Evolutionary conservation across 495 filamentous ascomycete genomes (phyloP).

Genomic region (Bombardia bombarda): DNA sequence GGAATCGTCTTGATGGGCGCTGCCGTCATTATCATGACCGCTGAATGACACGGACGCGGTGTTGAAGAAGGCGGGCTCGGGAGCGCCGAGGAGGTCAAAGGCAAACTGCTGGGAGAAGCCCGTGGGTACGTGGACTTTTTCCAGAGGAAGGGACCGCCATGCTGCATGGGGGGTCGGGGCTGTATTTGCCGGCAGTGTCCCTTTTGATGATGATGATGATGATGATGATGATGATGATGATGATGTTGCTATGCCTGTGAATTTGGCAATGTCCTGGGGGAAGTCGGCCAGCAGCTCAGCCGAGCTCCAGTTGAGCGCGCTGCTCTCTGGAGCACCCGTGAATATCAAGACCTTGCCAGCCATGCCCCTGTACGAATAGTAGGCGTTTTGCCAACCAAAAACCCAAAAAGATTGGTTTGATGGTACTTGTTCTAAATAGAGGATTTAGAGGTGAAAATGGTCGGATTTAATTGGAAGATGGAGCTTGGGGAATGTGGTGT

Average conservation of each 20-base stretch:
- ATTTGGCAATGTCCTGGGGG: conserved; percentile 37
- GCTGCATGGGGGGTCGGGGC: conserved; percentile 20
- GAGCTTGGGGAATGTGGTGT: too few relatives aligned
- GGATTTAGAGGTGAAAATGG: too few relatives aligned
- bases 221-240: neutral
- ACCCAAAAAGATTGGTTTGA: too few relatives aligned
- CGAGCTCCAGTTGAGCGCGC: conserved; percentile 48
- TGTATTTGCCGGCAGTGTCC: conserved; percentile 4
- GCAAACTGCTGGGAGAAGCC: conserved; percentile 42
- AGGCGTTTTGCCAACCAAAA: too few relatives aligned
- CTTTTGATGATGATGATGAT: neutral
- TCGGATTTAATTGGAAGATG: too few relatives aligned
- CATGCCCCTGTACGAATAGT: too few relatives aligned
- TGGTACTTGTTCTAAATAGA: too few relatives aligned
- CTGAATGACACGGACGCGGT: conserved; percentile 31
- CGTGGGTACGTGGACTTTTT: conserved; percentile 26
- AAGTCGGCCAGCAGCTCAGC: conserved; percentile 41
- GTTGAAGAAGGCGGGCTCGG: conserved; percentile 39
- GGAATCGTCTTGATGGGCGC: too few relatives aligned
- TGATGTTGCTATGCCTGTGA: conserved; percentile 21
- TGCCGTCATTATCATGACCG: conserved; percentile 13
- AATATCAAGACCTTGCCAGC: conserved; percentile 47
- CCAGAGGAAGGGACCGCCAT: conserved; percentile 42
- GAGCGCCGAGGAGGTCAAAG: conserved; percentile 11
- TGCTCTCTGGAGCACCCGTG: conserved; percentile 51